A percentile compares a stretch with the other conserved stretches of the same genome.
phyloP scores from a whole-genome alignment of 2,329 filamentous ascomycete genomes.

The Aphanocladium album region DNA sequence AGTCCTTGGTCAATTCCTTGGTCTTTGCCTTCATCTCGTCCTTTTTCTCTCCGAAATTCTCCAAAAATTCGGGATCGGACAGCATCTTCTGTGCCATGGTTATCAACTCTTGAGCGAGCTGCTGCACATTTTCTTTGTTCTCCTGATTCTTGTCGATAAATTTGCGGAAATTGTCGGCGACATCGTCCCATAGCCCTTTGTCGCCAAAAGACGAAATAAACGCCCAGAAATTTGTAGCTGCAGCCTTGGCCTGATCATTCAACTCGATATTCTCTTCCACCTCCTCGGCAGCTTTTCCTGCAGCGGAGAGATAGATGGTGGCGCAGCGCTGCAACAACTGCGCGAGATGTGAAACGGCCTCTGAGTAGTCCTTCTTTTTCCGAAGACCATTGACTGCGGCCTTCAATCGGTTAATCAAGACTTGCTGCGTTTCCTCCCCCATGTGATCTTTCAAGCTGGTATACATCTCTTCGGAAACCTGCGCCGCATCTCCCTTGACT shows the following conservation, averaged over 20 bases:
- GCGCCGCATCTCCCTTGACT: constrained; percentile 47
- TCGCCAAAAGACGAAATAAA: constrained; percentile 78
- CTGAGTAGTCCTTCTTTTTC: constrained; percentile 73
- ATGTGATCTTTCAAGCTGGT: constrained; percentile 71
- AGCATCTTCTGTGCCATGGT: constrained; percentile 74
- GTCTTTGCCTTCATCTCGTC: constrained; percentile 47
- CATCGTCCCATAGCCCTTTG: constrained; percentile 65
- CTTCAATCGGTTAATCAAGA: constrained; percentile 71
- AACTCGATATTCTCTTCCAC: constrained; percentile 66
- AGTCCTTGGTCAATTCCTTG: constrained; percentile 61
- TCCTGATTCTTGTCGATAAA: constrained; percentile 65
- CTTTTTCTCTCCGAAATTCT: constrained; percentile 58
- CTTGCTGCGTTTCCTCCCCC: constrained; percentile 65
- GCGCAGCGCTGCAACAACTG: constrained; percentile 74
- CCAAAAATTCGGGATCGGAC: constrained; percentile 81
- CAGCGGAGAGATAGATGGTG: constrained; percentile 67
- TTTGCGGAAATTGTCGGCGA: constrained; percentile 62
- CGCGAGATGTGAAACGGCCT: constrained; percentile 76
- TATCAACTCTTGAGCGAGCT: constrained; percentile 67
- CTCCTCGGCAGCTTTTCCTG: constrained; percentile 60
- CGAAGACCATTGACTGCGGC: constrained; percentile 68
- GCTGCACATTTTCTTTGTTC: constrained; percentile 77
- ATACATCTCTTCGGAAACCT: constrained; percentile 54
- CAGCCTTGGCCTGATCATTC: constrained; percentile 70
- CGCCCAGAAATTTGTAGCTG: constrained; percentile 74